Evolutionary conservation across 2,329 filamentous ascomycete genomes (phyloP), one percentile per base, ranked within the genome.

Genomic region (Phialocephala subalpina): DNA sequence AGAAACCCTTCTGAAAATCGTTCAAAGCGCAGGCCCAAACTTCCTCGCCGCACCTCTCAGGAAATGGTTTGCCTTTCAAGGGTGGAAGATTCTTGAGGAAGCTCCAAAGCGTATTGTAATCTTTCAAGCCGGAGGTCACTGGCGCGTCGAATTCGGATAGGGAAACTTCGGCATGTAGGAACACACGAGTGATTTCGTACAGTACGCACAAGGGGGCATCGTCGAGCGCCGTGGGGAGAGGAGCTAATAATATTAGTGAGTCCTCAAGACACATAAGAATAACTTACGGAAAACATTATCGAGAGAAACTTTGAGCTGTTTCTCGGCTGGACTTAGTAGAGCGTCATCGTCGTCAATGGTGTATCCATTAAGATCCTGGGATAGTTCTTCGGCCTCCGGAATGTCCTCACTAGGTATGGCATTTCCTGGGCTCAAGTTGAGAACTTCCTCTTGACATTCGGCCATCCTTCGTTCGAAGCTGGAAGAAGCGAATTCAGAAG

Each of bases 61-160:
- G 87, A 1, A 89, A 78, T 0, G 69, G 67, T 63, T 83, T 84
- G 0, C 78, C 80, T 3, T 73, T 65, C 22, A 88, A 83, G 0
- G 75, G 66, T 0, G 77, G 74, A 8, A 84, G 78, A 0, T 69
- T 64, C 1, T 72, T 73, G 1, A 90, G 74, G 11, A 73, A 75
- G 0, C 69, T 68, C 75, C 84, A 82, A 3, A 90, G 75, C 0
- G 60, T 74, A 1, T 70, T 68, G 53, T 87, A 85, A 42, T 84
- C 77, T 0, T 77, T 70, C 80, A 84, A 86, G 0, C 56, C 49
- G 4, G 62, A 22, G 4, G 55, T n/a, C 1, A 49, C 38, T 18
- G 62, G 59, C 38, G 70, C 61, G 18, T 67, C 55, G 20, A 73
- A 67, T 1, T 68, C 59, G 11, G 33, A 40, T 16, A 77, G 55